Percentiles rank a stretch among this genome's conserved stretches.
Conservation (phyloP, 106 monocot genomes). For the Dioscorea dumetorum region DNA sequence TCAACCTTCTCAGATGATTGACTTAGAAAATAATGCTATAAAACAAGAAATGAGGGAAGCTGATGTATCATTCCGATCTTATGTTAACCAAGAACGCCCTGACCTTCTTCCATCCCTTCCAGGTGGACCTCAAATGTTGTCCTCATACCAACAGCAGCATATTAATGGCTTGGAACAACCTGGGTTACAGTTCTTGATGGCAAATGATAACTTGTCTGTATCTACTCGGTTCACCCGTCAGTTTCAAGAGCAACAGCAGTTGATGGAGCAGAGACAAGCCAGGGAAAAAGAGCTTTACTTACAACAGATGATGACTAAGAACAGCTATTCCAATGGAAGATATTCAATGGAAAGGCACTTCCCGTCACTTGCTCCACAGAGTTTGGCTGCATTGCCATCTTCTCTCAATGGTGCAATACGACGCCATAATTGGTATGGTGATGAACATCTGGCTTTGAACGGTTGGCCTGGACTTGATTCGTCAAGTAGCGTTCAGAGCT, state of each 20-base stretch:
- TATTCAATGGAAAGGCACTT: slow-evolving; percentile 21
- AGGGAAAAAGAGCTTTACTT: slow-evolving; percentile 20
- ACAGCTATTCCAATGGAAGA: slow-evolving; percentile 11
- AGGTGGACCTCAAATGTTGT: slow-evolving; percentile 11
- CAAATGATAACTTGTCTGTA: slow-evolving; percentile 1
- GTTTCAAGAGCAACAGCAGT: slow-evolving; percentile 26
- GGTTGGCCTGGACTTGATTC: slow-evolving; percentile 14
- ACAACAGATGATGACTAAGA: slow-evolving; percentile 15
- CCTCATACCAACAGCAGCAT: slow-evolving; percentile 22
- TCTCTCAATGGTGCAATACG: slow-evolving; percentile 17
- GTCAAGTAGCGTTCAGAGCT: neutral
- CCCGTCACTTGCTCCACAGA: slow-evolving; percentile 4
- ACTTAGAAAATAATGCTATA: slow-evolving; percentile 18
- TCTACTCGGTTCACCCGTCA: slow-evolving; percentile 12
- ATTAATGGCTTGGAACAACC: slow-evolving; percentile 22
- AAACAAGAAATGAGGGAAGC: slow-evolving; percentile 5
- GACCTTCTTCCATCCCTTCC: slow-evolving; percentile 15
- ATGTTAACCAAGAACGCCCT: slow-evolving; percentile 14
- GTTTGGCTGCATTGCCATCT: slow-evolving; percentile 5
- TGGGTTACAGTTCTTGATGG: neutral
- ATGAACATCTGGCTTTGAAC: slow-evolving; percentile 12
- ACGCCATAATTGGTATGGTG: slow-evolving; percentile 34
- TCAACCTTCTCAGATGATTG: slow-evolving; percentile 6
- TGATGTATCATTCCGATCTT: slow-evolving; percentile 8
- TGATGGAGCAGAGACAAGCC: slow-evolving; percentile 17